Conservation (phyloP, 2,329 filamentous ascomycete species). For the Alternaria brassicae region DNA sequence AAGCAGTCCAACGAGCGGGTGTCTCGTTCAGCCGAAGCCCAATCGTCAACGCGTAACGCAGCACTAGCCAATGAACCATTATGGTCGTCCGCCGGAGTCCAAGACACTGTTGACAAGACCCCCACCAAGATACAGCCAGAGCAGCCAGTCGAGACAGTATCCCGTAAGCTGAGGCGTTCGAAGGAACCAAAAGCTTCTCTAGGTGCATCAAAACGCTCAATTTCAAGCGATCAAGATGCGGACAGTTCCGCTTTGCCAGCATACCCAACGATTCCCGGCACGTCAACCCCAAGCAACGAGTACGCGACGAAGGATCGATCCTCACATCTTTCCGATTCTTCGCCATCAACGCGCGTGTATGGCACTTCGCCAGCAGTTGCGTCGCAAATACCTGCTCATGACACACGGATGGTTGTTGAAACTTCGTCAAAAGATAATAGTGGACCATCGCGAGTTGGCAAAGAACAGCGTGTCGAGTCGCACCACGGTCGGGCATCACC, state of each 20-base stretch:
- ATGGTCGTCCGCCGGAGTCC: conserved; percentile 50
- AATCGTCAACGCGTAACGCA: conserved; percentile 14
- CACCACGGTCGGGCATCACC: conserved; percentile 21
- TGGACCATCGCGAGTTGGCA: conserved; percentile 11
- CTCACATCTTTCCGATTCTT: conserved; percentile 48
- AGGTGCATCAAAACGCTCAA: conserved; percentile 12
- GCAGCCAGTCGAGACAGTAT: conserved; percentile 25
- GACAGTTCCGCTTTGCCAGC: conserved; percentile 42
- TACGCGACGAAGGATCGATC: conserved; percentile 47
- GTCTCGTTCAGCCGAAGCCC: not conserved
- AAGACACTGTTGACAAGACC: conserved; percentile 56
- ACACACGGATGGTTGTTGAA: conserved; percentile 13
- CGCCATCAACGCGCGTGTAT: conserved; percentile 46
- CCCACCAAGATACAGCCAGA: conserved; percentile 53
- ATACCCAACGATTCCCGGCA: conserved; percentile 15
- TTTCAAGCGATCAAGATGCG: conserved; percentile 12
- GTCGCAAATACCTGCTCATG: conserved; percentile 28
- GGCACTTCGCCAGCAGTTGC: conserved; percentile 35
- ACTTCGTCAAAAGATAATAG: conserved; percentile 23
- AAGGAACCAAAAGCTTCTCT: conserved; percentile 33
- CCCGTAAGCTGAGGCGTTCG: conserved; percentile 27
- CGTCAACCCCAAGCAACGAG: conserved; percentile 40
- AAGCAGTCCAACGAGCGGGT: not conserved
- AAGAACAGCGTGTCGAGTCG: conserved; percentile 10
- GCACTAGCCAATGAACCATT: conserved; percentile 33